phyloP scores from a whole-genome alignment of 176 grass and related monocot species.

The Oryza coarctata region DNA sequence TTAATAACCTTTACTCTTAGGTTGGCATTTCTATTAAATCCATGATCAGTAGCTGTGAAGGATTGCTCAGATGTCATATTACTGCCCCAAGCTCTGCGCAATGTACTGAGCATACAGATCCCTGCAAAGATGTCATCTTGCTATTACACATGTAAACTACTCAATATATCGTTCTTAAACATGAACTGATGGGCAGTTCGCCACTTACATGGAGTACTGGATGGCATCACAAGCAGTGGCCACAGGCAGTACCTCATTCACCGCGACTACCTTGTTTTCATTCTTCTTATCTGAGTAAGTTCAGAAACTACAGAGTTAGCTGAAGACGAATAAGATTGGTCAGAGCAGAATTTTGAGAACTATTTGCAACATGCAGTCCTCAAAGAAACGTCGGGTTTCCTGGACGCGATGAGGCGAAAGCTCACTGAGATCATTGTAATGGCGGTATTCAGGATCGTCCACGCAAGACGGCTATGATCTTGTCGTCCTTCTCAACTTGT shows the following conservation, averaged over 20 bases:
- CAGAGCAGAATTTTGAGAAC: background rate
- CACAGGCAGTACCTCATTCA: constrained; percentile 55
- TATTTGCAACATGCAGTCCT: constrained; percentile 53
- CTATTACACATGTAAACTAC: background rate
- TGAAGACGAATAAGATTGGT: background rate
- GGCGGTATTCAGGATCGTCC: constrained; percentile 70
- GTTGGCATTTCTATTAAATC: background rate
- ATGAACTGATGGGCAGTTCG: background rate
- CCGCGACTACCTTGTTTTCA: constrained; percentile 73
- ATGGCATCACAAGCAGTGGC: constrained; percentile 54
- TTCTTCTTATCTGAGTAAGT: constrained; percentile 72
- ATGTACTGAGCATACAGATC: constrained; percentile 62
- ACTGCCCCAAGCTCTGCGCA: constrained; percentile 56
- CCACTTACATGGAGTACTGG: constrained; percentile 66
- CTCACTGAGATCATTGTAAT: constrained; percentile 63
- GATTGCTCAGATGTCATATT: background rate
- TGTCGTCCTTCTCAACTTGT: constrained; percentile 71
- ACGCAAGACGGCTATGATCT: constrained; percentile 84
- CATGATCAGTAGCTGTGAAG: background rate
- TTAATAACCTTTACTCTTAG: background rate
- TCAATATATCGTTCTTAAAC: background rate
- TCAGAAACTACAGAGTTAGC: background rate
- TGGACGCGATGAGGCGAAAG: constrained; percentile 66
- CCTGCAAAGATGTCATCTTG: constrained; percentile 29
- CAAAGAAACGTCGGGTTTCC: constrained; percentile 72